phyloP scores from a whole-genome alignment of 192 early-diverging fungal genomes.

The Phlyctochytrium planicorne region DNA sequence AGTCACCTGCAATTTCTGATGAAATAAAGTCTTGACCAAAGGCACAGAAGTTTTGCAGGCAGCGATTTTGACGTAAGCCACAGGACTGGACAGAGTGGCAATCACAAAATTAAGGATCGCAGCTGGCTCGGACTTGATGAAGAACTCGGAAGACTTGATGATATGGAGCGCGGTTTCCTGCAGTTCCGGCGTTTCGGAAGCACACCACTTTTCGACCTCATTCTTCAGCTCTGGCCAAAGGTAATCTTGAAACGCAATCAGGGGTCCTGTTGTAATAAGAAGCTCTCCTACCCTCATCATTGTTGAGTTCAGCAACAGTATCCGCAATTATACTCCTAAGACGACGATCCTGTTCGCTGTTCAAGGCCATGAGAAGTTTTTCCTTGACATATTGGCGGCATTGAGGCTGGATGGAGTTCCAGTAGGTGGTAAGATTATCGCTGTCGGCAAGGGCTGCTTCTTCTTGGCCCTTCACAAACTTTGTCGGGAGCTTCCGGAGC shows the following conservation, averaged over 20 bases:
- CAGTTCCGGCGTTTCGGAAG: conserved; percentile 70
- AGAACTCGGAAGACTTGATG: conserved; percentile 77
- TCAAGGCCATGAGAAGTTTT: conserved; percentile 77
- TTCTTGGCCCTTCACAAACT: too few species aligned
- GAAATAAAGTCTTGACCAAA: conserved; percentile 52
- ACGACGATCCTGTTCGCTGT: conserved; percentile 66
- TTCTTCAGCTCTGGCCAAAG: conserved; percentile 81
- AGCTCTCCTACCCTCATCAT: conserved; percentile 11
- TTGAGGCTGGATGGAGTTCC: conserved; percentile 65
- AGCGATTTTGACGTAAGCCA: conserved; percentile 49
- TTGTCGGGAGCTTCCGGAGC: too few species aligned
- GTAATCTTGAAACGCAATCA: conserved; percentile 32
- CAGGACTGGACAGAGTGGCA: conserved; percentile 68
- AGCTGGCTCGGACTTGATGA: conserved; percentile 63
- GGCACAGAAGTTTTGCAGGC: conserved; percentile 60
- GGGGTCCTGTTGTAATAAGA: background rate
- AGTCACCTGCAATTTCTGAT: conserved; percentile 7
- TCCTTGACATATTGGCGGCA: conserved; percentile 69
- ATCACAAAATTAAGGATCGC: conserved; percentile 72
- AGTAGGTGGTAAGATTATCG: too few species aligned
- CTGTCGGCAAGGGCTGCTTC: too few species aligned
- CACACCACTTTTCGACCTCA: conserved; percentile 78
- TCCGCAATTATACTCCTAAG: conserved; percentile 93
- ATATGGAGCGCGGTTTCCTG: conserved; percentile 90
- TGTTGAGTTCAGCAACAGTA: conserved; percentile 86